These are phyloP conservation scores for Grosmannia serpens DNA, from an alignment of 2,329 filamentous ascomycete genomes.

Conservation along the genomic window DNA sequence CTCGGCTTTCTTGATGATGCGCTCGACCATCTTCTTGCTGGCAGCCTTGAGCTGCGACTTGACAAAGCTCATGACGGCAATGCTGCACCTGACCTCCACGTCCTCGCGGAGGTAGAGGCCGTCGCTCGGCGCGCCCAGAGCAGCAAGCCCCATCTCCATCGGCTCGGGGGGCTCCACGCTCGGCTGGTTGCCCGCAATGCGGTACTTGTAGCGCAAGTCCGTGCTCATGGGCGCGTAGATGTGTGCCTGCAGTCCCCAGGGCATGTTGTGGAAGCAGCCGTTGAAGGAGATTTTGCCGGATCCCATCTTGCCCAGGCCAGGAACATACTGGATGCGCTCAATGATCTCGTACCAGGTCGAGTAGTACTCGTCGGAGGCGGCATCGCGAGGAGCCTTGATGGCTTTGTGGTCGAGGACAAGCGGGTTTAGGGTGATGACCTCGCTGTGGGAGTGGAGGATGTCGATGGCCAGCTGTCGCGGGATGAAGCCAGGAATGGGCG, in stretches of 20 bases:
- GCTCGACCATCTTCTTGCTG: constrained; percentile 54
- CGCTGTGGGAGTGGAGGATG: constrained; percentile 58
- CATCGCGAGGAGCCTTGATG: constrained; percentile 55
- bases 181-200: constrained; percentile 56
- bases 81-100: constrained; percentile 59
- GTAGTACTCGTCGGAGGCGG: constrained; percentile 59
- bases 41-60: constrained; percentile 56
- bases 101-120: constrained; percentile 59
- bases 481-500: constrained; percentile 57
- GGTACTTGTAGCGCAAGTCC: constrained; percentile 57
- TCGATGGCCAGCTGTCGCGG: constrained; percentile 61
- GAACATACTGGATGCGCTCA: constrained; percentile 56
- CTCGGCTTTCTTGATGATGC: constrained; percentile 61
- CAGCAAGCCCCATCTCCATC: constrained; percentile 47
- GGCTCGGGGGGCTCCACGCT: constrained; percentile 50
- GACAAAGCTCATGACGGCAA: constrained; percentile 53
- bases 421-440: constrained; percentile 60
- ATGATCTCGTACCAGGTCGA: constrained; percentile 65
- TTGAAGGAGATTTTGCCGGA: constrained; percentile 57
- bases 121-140: constrained; percentile 48
- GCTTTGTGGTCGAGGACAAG: constrained; percentile 52
- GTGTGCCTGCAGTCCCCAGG: constrained; percentile 61
- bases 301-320: constrained; percentile 53
- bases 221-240: constrained; percentile 57
- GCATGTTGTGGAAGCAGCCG: constrained; percentile 61